Evolutionary conservation across 1,284 basidiomycete genomes (phyloP).

Genomic region (Irpex rosettiformis): DNA sequence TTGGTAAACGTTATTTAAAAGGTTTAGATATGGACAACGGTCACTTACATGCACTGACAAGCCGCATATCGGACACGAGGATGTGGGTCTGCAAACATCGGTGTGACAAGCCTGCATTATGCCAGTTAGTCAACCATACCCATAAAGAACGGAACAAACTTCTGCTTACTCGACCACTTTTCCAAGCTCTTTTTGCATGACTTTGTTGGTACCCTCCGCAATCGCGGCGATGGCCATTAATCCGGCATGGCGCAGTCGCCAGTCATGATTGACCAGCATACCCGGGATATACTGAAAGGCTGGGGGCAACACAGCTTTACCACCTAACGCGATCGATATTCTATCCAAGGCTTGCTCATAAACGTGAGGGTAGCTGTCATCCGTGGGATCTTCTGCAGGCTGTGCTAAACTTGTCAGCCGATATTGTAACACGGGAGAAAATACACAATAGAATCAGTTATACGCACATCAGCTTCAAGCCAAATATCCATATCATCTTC

Average conservation of each 20-base stretch:
- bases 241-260: constrained; percentile 78
- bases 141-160: not conserved
- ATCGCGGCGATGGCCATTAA: constrained; percentile 79
- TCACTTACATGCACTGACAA: constrained; percentile 79
- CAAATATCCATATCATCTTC: constrained; percentile 58
- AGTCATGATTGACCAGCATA: constrained; percentile 76
- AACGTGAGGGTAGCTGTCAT: constrained; percentile 69
- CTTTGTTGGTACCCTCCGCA: constrained; percentile 73
- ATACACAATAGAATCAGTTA: not conserved
- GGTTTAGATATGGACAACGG: constrained; percentile 3
- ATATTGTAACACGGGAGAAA: not conserved
- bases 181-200: constrained; percentile 74
- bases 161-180: constrained; percentile 65
- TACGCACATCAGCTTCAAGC: constrained; percentile 70
- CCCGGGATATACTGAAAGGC: constrained; percentile 78
- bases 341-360: constrained; percentile 80
- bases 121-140: constrained; percentile 10
- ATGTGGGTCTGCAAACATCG: constrained; percentile 74
- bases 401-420: constrained; percentile 22
- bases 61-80: constrained; percentile 82
- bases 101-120: constrained; percentile 57
- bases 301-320: constrained; percentile 65
- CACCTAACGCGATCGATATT: constrained; percentile 71
- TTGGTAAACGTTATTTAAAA: constrained; percentile 9
- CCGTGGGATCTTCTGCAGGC: constrained; percentile 68